Conservation (phyloP, 257 asterid species). For the Osmanthus fragrans region DNA sequence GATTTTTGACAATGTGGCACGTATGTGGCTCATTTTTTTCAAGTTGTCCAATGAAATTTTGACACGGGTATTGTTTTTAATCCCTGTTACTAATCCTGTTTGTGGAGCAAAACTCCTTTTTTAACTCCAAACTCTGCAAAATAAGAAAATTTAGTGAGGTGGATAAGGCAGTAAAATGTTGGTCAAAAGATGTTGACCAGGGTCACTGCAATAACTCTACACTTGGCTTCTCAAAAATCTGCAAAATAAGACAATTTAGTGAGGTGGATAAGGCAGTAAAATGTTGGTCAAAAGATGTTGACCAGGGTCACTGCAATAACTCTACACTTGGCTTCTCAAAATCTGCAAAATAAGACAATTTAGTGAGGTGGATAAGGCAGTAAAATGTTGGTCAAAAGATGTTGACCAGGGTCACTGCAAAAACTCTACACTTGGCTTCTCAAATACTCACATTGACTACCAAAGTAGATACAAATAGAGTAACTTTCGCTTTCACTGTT, state of each 20-base stretch:
- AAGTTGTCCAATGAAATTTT: too few species aligned
- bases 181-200: conserved; percentile 18
- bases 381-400: conserved; percentile 14
- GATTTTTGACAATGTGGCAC: too few species aligned
- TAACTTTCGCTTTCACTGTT: conserved; percentile 21
- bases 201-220: not conserved
- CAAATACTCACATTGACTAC: conserved; percentile 23
- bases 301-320: not conserved
- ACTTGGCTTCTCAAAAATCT: conserved; percentile 13
- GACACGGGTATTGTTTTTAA: too few species aligned
- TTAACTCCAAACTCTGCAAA: not conserved
- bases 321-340: conserved; percentile 11
- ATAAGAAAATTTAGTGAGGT: too few species aligned
- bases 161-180: conserved; percentile 1
- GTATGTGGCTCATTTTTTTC: too few species aligned
- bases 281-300: conserved; percentile 18
- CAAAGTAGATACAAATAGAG: not conserved
- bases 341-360: too few species aligned
- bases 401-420: conserved; percentile 6
- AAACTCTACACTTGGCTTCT: conserved; percentile 9
- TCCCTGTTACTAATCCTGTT: too few species aligned
- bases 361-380: not conserved
- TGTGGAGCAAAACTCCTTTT: too few species aligned
- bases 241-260: too few species aligned
- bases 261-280: conserved; percentile 1